A percentile compares a stretch with the other conserved stretches of the same genome.
These are phyloP conservation scores for Protea cynaroides DNA, from an alignment of 164 flowering plant genomes.

Conservation along the genomic window DNA sequence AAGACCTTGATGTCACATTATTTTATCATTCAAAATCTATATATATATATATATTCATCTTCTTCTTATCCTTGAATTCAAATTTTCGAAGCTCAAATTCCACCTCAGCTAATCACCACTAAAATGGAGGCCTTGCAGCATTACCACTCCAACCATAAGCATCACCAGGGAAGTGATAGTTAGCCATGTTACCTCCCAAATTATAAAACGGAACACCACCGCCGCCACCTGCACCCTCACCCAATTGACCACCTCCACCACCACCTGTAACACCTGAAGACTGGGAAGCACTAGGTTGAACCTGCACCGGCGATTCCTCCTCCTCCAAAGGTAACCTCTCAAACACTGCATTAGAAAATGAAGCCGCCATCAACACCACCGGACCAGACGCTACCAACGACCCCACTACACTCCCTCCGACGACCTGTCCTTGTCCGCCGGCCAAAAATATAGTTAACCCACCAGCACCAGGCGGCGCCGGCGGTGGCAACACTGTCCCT, in stretches of 20 bases:
- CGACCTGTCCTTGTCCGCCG: constrained; percentile 49
- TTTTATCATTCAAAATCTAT: background rate
- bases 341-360: constrained; percentile 41
- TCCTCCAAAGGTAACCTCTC: constrained; percentile 44
- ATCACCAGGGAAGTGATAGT: constrained; percentile 27
- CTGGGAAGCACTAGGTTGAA: constrained; percentile 33
- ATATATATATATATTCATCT: background rate
- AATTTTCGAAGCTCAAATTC: background rate
- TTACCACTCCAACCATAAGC: constrained; percentile 28
- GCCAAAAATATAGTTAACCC: constrained; percentile 38
- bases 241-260: constrained; percentile 14
- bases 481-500: constrained; percentile 52
- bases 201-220: constrained; percentile 15
- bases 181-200: constrained; percentile 17
- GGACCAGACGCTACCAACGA: constrained; percentile 44
- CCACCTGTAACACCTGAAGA: constrained; percentile 30
- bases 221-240: constrained; percentile 15
- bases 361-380: constrained; percentile 42
- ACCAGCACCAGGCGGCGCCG: constrained; percentile 45
- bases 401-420: constrained; percentile 47
- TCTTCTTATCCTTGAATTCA: background rate
- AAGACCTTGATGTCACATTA: background rate
- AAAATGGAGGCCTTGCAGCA: constrained; percentile 27
- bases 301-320: constrained; percentile 10
- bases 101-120: background rate